Evolutionary conservation across 2,329 filamentous ascomycete genomes (phyloP).

Genomic region (Neobulgaria alba): DNA sequence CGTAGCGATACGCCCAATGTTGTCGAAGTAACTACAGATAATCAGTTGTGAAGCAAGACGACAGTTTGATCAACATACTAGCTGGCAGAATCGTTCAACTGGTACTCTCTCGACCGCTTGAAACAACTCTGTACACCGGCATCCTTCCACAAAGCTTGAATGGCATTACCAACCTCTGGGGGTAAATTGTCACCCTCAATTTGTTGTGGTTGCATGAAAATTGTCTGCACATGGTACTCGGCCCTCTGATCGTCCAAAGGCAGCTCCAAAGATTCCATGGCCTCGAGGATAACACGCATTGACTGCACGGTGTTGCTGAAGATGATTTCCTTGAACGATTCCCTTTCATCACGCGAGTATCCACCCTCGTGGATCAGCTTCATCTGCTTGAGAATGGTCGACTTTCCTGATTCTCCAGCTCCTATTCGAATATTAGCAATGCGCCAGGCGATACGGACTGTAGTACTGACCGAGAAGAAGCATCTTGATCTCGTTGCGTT

Average conservation of each 20-base stretch:
- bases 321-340: slow-evolving; percentile 91
- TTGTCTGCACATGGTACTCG: slow-evolving; percentile 29
- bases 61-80: slow-evolving; percentile 61
- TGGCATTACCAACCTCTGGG: slow-evolving; percentile 66
- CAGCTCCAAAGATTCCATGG: slow-evolving; percentile 80
- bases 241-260: slow-evolving; percentile 58
- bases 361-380: slow-evolving; percentile 99
- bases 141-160: slow-evolving; percentile 80
- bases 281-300: slow-evolving; percentile 83
- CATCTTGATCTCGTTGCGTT: slow-evolving; percentile 99
- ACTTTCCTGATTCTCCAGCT: slow-evolving; percentile 96
- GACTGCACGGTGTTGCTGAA: slow-evolving; percentile 93
- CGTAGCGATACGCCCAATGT: slow-evolving; percentile 66
- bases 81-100: slow-evolving; percentile 87
- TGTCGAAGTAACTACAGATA: slow-evolving; percentile 65
- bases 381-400: slow-evolving; percentile 93
- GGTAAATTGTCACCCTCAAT: slow-evolving; percentile 77
- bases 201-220: slow-evolving; percentile 42
- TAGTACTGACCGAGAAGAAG: slow-evolving; percentile 75
- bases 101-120: slow-evolving; percentile 82
- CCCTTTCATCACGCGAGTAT: slow-evolving; percentile 92
- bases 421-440: slow-evolving; percentile 13
- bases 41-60: neutral
- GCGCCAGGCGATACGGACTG: neutral
- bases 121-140: slow-evolving; percentile 75